Conservation (phyloP, 2,329 filamentous ascomycete species). For the Penicillium hesseltinei region DNA sequence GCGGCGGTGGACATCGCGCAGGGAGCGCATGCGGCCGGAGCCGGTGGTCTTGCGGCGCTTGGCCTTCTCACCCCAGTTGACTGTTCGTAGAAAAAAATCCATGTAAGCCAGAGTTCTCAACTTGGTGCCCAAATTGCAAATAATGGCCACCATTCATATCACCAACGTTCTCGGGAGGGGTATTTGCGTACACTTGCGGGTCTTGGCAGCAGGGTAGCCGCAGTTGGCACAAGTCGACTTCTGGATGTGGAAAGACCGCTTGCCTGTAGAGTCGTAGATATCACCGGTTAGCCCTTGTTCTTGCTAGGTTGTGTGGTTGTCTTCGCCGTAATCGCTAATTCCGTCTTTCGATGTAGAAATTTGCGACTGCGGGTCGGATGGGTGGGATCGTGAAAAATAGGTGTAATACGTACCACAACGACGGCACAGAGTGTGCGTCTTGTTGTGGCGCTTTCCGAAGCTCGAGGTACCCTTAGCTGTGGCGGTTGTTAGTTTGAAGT, state of each 20-base stretch:
- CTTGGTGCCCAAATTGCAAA: slow-evolving; percentile 1
- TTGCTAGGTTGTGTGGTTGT: slow-evolving; percentile 8
- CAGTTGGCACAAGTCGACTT: slow-evolving; percentile 97
- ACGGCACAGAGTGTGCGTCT: slow-evolving; percentile 97
- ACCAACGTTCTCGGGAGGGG: slow-evolving; percentile 16
- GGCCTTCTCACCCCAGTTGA: slow-evolving; percentile 99
- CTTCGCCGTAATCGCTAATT: slow-evolving; percentile 12
- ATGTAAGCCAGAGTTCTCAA: slow-evolving; percentile 29
- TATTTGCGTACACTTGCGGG: slow-evolving; percentile 83
- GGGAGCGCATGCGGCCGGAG: slow-evolving; percentile 91
- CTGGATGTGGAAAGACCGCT: slow-evolving; percentile 98
- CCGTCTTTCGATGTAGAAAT: slow-evolving; percentile 14
- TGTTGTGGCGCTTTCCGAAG: slow-evolving; percentile 87
- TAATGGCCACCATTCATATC: slow-evolving; percentile 7
- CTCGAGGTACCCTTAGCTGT: slow-evolving; percentile 70
- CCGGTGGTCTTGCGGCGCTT: slow-evolving; percentile 99
- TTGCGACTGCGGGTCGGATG: slow-evolving; percentile 18
- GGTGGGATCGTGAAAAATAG: slow-evolving; percentile 16
- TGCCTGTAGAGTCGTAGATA: slow-evolving; percentile 57
- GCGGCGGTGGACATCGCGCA: slow-evolving; percentile 86
- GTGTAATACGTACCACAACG: slow-evolving; percentile 78
- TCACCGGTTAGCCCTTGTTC: slow-evolving; percentile 29
- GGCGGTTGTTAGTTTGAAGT: slow-evolving; percentile 45
- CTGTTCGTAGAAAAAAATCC: slow-evolving; percentile 51
- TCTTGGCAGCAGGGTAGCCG: slow-evolving; percentile 97